phyloP scores from a whole-genome alignment of 441 rosid species.

The Croton setiger region DNA sequence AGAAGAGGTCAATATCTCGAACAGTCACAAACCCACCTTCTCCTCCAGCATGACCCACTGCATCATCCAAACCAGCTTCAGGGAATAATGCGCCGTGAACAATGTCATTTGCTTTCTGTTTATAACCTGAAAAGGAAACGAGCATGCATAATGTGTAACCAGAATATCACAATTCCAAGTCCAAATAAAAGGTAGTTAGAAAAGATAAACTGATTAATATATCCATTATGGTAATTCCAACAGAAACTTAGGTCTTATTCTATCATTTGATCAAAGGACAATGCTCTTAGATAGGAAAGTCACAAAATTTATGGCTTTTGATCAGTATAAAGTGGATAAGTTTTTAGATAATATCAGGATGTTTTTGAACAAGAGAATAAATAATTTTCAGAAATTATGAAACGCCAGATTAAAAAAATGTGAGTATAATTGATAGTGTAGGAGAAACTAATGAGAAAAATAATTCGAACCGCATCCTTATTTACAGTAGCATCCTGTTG shows the following conservation, averaged over 20 bases:
- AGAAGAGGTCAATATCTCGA: conserved; percentile 82
- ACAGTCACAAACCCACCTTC: conserved; percentile 90
- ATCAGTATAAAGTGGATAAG: background rate
- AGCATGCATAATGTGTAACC: conserved; percentile 2
- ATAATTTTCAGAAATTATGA: no score
- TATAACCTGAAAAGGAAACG: conserved; percentile 59
- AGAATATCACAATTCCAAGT: background rate
- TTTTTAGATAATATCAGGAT: background rate
- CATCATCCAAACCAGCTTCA: conserved; percentile 73
- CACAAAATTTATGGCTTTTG: background rate
- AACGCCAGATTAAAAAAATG: no score
- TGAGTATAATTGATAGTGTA: no score
- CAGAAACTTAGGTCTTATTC: background rate
- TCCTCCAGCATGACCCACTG: conserved; percentile 84
- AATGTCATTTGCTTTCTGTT: conserved; percentile 59
- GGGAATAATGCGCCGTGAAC: conserved; percentile 92
- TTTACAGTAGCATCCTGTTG: no score
- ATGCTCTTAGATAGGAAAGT: background rate
- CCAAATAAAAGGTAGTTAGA: background rate
- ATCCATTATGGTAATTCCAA: conserved; percentile 4
- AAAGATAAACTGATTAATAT: background rate
- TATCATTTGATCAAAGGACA: background rate
- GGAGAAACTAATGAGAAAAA: no score
- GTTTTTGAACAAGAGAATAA: no score
- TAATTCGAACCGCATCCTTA: no score